Evolutionary conservation across 2,329 filamentous ascomycete species (phyloP), one percentile per base, ranked within the genome.

Genomic region (Lecanoromycetidae sp.): DNA sequence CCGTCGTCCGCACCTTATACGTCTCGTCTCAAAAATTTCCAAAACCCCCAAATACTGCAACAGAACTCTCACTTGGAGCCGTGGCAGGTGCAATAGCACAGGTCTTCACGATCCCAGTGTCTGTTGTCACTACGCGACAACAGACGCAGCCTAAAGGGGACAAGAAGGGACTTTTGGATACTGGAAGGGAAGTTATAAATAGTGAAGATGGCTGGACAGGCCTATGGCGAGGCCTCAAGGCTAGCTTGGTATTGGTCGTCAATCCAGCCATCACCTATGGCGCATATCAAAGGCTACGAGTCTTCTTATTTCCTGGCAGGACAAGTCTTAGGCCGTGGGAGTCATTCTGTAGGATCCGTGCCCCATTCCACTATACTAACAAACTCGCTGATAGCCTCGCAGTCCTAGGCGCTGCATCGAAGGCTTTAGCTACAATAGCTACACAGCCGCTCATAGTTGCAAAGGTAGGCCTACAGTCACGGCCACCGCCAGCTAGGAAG

Each of bases 221-320:
- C 12, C 74, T 98, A 35, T 98, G 91, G 91, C 82, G 90, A 64
- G 91, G 91, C 7, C 68, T 98, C 57, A 95, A 95, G 69, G 91
- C 91, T 46, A 95, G 88, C 64, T 74, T 98, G 61, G 90, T 98
- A 25, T 75, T 98, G 50, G 90, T 96, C 9, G 78, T 96, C 52
- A 98, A 98, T 63, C 91, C 91, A 9, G 86, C 88, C 38, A 98
- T 98, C 63, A 98, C 91, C 38, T 98, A 98, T 58, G 91, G 91
- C 44, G 87, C 88, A 45, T 98, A 96, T 61, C 88, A 98, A 69
- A 79, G 88, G 56, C 69, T 96, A 55, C 84, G 84, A 66, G 80
- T 82, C 29, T 57, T 77, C 8, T 57, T 95, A 22, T 96, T 87
- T 63, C 83, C 86, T 0, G 82, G 80, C 23, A 87, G 84, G 68